These are phyloP conservation scores for Tetrapyrgos nigripes DNA, from an alignment of 1,284 basidiomycete genomes.

Conservation along the genomic window DNA sequence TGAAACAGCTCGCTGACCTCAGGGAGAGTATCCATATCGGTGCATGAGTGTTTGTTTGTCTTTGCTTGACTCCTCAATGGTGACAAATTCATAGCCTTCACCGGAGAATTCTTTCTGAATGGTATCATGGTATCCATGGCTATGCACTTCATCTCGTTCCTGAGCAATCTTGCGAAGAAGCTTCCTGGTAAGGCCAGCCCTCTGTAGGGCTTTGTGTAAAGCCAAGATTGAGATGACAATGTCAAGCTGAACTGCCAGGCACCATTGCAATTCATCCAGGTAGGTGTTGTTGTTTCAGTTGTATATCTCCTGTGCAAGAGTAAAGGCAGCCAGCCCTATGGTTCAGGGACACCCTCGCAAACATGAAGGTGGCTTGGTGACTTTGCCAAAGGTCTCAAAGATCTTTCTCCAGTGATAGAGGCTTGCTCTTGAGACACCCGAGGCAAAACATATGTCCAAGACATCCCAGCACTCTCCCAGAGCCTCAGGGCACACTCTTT, in stretches of 20 bases:
- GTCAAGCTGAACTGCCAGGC: constrained; percentile 19
- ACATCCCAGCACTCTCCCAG: too few species aligned
- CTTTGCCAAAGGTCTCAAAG: too few species aligned
- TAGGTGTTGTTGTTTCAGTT: constrained; percentile 1
- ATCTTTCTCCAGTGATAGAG: too few species aligned
- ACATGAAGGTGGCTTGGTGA: too few species aligned
- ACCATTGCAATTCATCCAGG: constrained; percentile 17
- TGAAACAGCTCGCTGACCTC: constrained; percentile 21
- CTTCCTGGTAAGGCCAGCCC: constrained; percentile 16
- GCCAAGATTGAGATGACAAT: constrained; percentile 14
- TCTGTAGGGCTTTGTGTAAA: constrained; percentile 8
- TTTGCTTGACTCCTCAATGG: too few species aligned
- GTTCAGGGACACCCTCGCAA: too few species aligned
- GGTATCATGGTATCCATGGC: neutral
- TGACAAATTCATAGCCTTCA: constrained; percentile 4
- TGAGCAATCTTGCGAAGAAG: constrained; percentile 16
- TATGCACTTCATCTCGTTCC: constrained; percentile 9
- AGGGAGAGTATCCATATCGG: constrained; percentile 2
- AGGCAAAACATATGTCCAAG: too few species aligned
- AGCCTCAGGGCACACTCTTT: too few species aligned
- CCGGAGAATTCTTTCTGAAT: neutral
- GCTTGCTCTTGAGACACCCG: too few species aligned
- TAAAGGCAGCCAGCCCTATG: constrained; percentile 5
- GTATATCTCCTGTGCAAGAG: neutral
- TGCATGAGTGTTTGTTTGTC: constrained; percentile 13